Base-by-base conservation (phyloP, 768 basidiomycete genomes). In the Mycena albidolilacea region DNA sequence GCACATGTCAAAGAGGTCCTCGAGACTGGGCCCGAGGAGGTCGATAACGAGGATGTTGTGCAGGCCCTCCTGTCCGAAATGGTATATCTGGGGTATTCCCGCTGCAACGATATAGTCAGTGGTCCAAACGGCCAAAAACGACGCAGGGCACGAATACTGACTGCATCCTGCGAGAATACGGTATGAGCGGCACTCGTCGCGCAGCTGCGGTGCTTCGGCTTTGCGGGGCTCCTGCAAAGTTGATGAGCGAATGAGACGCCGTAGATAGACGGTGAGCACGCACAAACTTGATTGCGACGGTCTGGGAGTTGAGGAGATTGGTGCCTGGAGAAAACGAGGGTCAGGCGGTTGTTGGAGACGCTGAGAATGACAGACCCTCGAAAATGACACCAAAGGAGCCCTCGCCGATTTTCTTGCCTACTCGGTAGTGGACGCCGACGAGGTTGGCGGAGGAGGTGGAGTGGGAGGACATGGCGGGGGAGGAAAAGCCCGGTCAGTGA, bases 211-310 rank as follows among this genome's bases (percentile, higher is more conserved):
- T 8, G 98, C 98, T 84, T 99, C 98, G 14, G 97, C 97, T 82
- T 95, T 95, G 80, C 95, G 85, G 41, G 95, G 94, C 87, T 96
- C 94, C 95, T 96, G 77, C n/a, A 76, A 77, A 30, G 67, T 9
- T 39, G 59, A 64, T 41, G 71, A 69, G 64, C 68, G 44, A 50
- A 38, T 55, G 70, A 61, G 35, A 63, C 70, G 69, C 60, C 37
- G 54, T 54, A 6, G 11, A 66, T 15, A n/a, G 72, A 37, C 44
- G 54, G 64, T 17, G 58, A 8, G 59, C 59, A 91, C 97, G 84
- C 80, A 99, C 98, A 90, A 99, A 99, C 88, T 99, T 99, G 92
- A 99, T 99, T 75, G 98, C 98, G 73, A 99, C 97, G 11, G 97
- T 97, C 86, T 97, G 97, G 5, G 95, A 96, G 88, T 99, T 99